Evolutionary conservation across 768 basidiomycete species (phyloP).

Genomic region (Butyriboletus loyo): DNA sequence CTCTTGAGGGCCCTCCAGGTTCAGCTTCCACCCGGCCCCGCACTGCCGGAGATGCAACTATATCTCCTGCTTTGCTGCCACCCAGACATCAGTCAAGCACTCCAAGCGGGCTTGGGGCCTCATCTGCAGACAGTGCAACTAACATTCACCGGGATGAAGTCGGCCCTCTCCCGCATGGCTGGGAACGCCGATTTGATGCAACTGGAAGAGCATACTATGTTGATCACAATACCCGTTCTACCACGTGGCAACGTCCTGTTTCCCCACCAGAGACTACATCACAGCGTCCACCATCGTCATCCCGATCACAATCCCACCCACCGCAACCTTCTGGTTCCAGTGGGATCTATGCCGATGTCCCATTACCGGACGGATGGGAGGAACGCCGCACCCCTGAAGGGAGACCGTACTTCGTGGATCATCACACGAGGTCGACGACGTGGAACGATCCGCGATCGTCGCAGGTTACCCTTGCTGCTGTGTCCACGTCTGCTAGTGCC

Average conservation of each 20-base stretch:
- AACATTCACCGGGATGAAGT: slow-evolving; percentile 52
- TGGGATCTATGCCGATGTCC: slow-evolving; percentile 52
- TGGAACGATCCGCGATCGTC: slow-evolving; percentile 82
- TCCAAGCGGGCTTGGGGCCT: slow-evolving; percentile 2
- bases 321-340: slow-evolving; percentile 32
- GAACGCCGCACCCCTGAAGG: slow-evolving; percentile 89
- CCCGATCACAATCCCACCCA: slow-evolving; percentile 15
- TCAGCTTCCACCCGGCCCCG: slow-evolving; percentile 12
- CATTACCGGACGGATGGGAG: slow-evolving; percentile 89
- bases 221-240: slow-evolving; percentile 78
- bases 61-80: slow-evolving; percentile 5
- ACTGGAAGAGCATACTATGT: slow-evolving; percentile 75
- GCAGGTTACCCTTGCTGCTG: slow-evolving; percentile 45
- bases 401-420: slow-evolving; percentile 70
- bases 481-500: slow-evolving; percentile 41
- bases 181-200: slow-evolving; percentile 78
- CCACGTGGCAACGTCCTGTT: slow-evolving; percentile 69
- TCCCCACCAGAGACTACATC: slow-evolving; percentile 21
- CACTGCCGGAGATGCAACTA: slow-evolving; percentile 14
- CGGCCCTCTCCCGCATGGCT: slow-evolving; percentile 67
- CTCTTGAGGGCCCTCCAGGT: slow-evolving; percentile 7
- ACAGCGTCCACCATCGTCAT: slow-evolving; percentile 13
- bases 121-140: slow-evolving; percentile 1
- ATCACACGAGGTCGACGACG: slow-evolving; percentile 81
- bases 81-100: slow-evolving; percentile 14